These are phyloP conservation scores for Cystofilobasidium capitatum DNA, from an alignment of 768 basidiomycete species.

Conservation along the genomic window DNA sequence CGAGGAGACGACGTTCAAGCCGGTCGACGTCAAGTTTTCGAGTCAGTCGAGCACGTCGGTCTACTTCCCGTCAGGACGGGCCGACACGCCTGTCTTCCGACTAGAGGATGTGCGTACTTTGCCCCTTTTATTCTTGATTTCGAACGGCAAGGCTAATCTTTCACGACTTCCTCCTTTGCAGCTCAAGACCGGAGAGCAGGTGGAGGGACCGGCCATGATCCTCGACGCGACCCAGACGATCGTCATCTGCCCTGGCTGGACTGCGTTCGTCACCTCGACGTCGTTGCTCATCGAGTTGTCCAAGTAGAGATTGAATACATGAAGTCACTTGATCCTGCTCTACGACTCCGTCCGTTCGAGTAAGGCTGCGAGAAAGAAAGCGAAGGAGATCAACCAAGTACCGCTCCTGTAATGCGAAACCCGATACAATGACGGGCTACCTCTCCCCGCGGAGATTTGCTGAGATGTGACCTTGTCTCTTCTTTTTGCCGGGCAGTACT, in stretches of 20 bases:
- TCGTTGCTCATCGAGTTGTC: conserved; percentile 14
- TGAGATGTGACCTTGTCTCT: too few relatives aligned
- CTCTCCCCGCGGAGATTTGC: too few relatives aligned
- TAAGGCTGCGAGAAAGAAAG: too few relatives aligned
- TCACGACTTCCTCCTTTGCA: not conserved
- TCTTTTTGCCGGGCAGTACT: too few relatives aligned
- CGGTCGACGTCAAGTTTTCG: not conserved
- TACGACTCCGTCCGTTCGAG: too few relatives aligned
- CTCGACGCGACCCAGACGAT: conserved; percentile 22
- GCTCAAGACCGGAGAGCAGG: conserved; percentile 5
- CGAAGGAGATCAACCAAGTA: too few relatives aligned
- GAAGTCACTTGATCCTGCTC: too few relatives aligned
- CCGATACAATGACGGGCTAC: too few relatives aligned
- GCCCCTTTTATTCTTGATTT: too few relatives aligned
- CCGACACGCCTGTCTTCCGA: conserved; percentile 11
- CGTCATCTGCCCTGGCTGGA: not conserved
- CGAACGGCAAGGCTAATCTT: not conserved
- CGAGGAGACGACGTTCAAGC: not conserved
- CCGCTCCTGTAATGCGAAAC: too few relatives aligned
- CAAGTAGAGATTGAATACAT: too few relatives aligned
- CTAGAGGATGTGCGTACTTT: not conserved
- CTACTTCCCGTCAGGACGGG: conserved; percentile 9
- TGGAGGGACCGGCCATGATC: conserved; percentile 12
- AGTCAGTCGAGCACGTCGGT: conserved; percentile 3
- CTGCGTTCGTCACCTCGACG: conserved; percentile 3